A percentile compares a stretch with the other conserved stretches of the same genome.
Evolutionary conservation across 1,139 yeast species (phyloP).

Genomic region (Yamadazyma buinensis): DNA sequence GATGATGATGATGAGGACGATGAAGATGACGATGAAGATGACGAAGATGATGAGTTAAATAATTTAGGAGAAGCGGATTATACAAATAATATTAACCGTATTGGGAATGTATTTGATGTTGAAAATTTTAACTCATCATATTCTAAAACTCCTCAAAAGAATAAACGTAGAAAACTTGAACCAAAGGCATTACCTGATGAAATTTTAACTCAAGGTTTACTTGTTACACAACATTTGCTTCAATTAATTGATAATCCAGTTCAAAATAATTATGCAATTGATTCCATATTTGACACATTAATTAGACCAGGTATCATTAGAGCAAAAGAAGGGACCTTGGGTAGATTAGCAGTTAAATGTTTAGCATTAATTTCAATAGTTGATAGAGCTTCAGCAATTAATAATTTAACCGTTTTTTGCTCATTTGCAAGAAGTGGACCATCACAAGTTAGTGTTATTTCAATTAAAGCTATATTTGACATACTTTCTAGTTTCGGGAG

Average conservation of each 20-base stretch:
- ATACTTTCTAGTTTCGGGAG: conserved; percentile 75
- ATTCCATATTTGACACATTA: conserved; percentile 70
- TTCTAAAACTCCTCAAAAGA: conserved; percentile 5
- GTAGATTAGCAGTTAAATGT: conserved; percentile 70
- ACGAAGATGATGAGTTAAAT: conserved; percentile 20
- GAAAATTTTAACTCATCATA: conserved; percentile 12
- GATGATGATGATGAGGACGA: conserved; percentile 23
- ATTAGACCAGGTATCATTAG: conserved; percentile 80
- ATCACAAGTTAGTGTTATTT: conserved; percentile 55
- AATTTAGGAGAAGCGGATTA: conserved; percentile 21
- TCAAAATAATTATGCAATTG: conserved; percentile 62
- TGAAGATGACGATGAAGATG: conserved; percentile 15
- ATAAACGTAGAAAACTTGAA: conserved; percentile 30
- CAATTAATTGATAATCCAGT: conserved; percentile 65
- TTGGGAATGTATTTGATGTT: conserved; percentile 14
- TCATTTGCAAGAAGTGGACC: conserved; percentile 58
- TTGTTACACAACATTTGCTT: conserved; percentile 67
- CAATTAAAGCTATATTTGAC: conserved; percentile 73
- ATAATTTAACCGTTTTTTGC: conserved; percentile 59
- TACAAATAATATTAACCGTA: conserved; percentile 18
- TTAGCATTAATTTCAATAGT: conserved; percentile 77
- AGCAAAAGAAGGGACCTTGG: conserved; percentile 50
- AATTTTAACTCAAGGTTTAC: conserved; percentile 60
- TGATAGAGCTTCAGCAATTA: conserved; percentile 61
- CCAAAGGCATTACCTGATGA: conserved; percentile 45